Percentiles rank a stretch among this genome's conserved stretches.
Conservation (phyloP, 2,329 filamentous ascomycete genomes). For the Dactylellina leptospora region DNA sequence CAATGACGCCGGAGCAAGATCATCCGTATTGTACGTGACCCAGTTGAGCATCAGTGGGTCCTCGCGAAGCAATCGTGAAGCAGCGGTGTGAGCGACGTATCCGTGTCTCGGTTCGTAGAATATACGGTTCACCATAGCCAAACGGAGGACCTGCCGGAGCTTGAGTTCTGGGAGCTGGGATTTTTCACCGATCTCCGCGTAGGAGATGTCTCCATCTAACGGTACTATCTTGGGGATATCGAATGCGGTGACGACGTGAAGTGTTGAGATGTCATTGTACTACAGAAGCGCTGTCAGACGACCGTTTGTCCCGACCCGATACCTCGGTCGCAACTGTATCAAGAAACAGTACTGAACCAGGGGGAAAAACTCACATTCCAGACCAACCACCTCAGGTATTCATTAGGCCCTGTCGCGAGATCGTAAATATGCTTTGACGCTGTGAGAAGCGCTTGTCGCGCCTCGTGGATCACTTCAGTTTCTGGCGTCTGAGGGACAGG, state of each 20-base stretch:
- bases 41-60: conserved; percentile 65
- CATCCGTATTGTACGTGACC: conserved; percentile 68
- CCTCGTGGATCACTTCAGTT: conserved; percentile 39
- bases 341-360: not conserved
- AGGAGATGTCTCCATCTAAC: conserved; percentile 40
- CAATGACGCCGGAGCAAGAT: conserved; percentile 59
- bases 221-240: conserved; percentile 46
- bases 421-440: conserved; percentile 51
- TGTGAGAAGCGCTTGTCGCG: conserved; percentile 46
- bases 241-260: conserved; percentile 35
- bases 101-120: conserved; percentile 67
- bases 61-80: conserved; percentile 65
- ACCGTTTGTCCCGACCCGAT: not conserved
- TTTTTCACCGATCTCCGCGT: conserved; percentile 34
- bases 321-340: not conserved
- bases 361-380: conserved; percentile 39
- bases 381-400: conserved; percentile 49
- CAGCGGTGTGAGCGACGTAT: conserved; percentile 67
- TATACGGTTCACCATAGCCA: conserved; percentile 69
- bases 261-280: conserved; percentile 49
- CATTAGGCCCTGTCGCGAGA: conserved; percentile 42
- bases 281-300: not conserved
- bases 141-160: conserved; percentile 65
- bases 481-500: conserved; percentile 35
- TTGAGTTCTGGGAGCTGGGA: conserved; percentile 61